These are phyloP conservation scores for Vigna unguiculata DNA, from an alignment of 306 rosid genomes.

Conservation along the genomic window DNA sequence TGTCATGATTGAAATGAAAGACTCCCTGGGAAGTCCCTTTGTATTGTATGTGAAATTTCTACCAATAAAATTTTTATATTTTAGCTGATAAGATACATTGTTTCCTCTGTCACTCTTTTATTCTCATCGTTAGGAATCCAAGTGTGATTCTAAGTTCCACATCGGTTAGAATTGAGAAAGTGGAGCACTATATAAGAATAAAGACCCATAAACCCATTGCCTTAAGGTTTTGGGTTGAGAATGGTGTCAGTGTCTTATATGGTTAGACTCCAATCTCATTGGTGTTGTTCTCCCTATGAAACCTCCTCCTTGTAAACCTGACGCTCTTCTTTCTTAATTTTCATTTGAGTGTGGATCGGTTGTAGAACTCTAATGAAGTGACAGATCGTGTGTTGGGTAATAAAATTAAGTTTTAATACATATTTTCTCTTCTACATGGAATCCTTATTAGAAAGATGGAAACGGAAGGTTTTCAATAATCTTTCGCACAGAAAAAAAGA, in stretches of 20 bases:
- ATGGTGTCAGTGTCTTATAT: no score
- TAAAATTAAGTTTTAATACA: not conserved
- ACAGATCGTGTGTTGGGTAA: not conserved
- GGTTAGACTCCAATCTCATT: no score
- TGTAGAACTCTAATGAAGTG: not conserved
- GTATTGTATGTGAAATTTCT: slow-evolving; percentile 24
- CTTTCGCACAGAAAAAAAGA: not conserved
- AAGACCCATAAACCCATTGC: no score
- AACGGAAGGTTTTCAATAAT: not conserved
- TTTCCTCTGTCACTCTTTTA: not conserved
- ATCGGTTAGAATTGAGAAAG: no score
- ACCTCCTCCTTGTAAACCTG: no score
- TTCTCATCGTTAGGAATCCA: no score
- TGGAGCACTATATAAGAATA: no score
- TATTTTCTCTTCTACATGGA: not conserved
- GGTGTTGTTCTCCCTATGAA: no score
- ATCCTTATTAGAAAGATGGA: not conserved
- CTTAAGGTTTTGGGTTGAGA: no score
- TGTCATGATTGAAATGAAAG: slow-evolving; percentile 33
- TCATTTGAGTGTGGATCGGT: not conserved
- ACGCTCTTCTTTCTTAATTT: not conserved
- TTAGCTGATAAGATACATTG: not conserved
- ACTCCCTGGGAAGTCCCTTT: not conserved
- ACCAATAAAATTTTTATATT: slow-evolving; percentile 28
- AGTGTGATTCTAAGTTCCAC: no score